Evolutionary conservation across 805 yeast species (phyloP).

Genomic region (Metschnikowia lochheadii): DNA sequence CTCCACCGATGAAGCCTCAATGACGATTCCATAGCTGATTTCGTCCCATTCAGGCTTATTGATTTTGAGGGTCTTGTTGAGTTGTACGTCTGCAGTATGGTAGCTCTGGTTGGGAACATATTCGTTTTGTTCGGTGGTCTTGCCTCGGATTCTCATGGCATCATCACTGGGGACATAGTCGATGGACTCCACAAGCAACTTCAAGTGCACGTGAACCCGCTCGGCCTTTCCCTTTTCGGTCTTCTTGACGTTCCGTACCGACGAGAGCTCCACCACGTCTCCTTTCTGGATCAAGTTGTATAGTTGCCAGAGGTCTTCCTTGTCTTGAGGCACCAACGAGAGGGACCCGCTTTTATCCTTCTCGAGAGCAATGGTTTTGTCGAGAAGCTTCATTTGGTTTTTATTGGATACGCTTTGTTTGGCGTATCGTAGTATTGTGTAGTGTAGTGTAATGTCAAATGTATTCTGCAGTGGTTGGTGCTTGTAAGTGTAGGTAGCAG

Average conservation of each 20-base stretch:
- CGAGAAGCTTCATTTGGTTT: conserved; percentile 16
- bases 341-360: conserved; percentile 63
- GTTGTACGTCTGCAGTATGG: conserved; percentile 80
- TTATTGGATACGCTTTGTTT: not conserved
- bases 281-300: conserved; percentile 75
- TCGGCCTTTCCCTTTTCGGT: conserved; percentile 46
- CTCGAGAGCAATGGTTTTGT: conserved; percentile 19
- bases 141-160: conserved; percentile 75
- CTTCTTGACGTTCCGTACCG: conserved; percentile 59
- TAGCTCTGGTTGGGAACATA: conserved; percentile 82
- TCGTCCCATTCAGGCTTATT: conserved; percentile 80
- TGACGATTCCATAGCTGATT: conserved; percentile 56
- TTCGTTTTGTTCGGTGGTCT: conserved; percentile 60
- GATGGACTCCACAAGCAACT: conserved; percentile 57
- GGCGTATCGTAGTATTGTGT: not conserved
- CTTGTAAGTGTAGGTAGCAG: not conserved
- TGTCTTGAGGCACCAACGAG: conserved; percentile 74
- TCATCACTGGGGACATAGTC: conserved; percentile 80
- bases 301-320: conserved; percentile 86
- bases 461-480: not conserved
- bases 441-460: not conserved
- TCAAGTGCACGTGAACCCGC: conserved; percentile 41
- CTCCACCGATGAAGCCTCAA: conserved; percentile 70
- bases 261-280: conserved; percentile 68
- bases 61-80: conserved; percentile 63